Conservation (phyloP, 768 basidiomycete species). For the Polyporus arcularius region DNA sequence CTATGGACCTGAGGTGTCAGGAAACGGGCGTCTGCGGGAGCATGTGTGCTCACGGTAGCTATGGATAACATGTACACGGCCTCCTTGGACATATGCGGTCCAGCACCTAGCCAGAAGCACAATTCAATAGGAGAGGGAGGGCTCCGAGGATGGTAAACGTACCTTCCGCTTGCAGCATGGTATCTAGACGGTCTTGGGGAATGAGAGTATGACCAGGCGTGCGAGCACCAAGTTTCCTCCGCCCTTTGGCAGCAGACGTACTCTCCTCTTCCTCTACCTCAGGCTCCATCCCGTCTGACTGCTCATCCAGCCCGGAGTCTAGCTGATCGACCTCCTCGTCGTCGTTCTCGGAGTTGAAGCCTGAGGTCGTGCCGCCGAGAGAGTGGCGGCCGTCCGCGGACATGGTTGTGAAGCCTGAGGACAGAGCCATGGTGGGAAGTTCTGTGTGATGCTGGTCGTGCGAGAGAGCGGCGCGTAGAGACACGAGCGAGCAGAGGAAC, state of each 20-base stretch:
- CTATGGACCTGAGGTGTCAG: slow-evolving; percentile 38
- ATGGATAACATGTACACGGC: slow-evolving; percentile 72
- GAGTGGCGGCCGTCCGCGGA: slow-evolving; percentile 17
- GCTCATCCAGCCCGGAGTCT: slow-evolving; percentile 53
- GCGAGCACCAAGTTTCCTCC: slow-evolving; percentile 41
- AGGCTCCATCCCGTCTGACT: slow-evolving; percentile 24
- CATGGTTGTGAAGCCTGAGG: slow-evolving; percentile 14
- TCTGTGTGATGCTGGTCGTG: not conserved
- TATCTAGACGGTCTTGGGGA: slow-evolving; percentile 68
- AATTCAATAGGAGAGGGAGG: not conserved
- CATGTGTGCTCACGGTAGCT: slow-evolving; percentile 59
- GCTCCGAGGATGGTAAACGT: slow-evolving; percentile 25
- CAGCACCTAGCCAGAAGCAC: slow-evolving; percentile 44
- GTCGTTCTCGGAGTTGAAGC: slow-evolving; percentile 36
- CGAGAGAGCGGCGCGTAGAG: too few species aligned
- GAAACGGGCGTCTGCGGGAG: not conserved
- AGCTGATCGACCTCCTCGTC: slow-evolving; percentile 71
- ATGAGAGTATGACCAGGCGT: slow-evolving; percentile 67
- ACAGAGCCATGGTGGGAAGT: slow-evolving; percentile 17
- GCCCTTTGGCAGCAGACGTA: slow-evolving; percentile 27
- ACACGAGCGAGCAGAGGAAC: not conserved
- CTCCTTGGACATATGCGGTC: slow-evolving; percentile 70
- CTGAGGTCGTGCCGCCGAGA: slow-evolving; percentile 12
- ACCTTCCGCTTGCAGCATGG: slow-evolving; percentile 81
- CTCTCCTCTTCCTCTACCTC: slow-evolving; percentile 10